Base-by-base conservation (phyloP, 108 stramenopile species). In the Stephanodiscus minutulus region DNA sequence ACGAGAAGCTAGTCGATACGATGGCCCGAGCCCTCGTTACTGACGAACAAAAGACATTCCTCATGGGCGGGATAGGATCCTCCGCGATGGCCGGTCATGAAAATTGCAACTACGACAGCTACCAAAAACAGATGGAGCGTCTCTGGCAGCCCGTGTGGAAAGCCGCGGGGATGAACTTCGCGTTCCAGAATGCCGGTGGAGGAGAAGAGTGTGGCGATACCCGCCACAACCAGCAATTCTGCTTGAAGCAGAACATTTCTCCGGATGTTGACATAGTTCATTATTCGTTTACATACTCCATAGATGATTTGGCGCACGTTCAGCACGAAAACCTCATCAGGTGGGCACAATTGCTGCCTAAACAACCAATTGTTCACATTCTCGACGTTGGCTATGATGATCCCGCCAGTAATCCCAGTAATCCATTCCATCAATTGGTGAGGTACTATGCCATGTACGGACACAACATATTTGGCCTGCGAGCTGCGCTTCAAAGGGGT, bases 111-210 rank as follows among this genome's bases (percentile, higher is more conserved):
- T 81, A 60, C 28, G 82, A 83, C 44, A 41, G 41, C 20, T 83
- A 83, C 36, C 69, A 83, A 49, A 62, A 36, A 25, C 82, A 83
- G 24, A 83, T 83, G 79, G 74, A 76, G 36, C 68, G 82, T n/a
- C 20, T 64, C 6, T 83, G 56, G 44, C 35, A 43, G 9, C 56
- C 74, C 4, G 68, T 81, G 24, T 83, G 82, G 82, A 13, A 80
- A 18, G 79, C 79, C 9, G 82, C 82, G 13, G 69, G 76, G 21
- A 83, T 83, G 82, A 68, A 83, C 28, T 77, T 83, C 39, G 70
- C 59, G 17, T 76, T 83, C 49, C 82, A 77, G 36, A 83, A 83
- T 64, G 82, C 79, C 15, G 82, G 82, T 2, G 76, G 79, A 28
- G 82, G 82, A 6, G 82, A 70, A 10, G 77, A 70, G 3, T 78